Evolutionary conservation across 2,329 filamentous ascomycete species (phyloP).

Genomic region (Penicillium rolfsii): DNA sequence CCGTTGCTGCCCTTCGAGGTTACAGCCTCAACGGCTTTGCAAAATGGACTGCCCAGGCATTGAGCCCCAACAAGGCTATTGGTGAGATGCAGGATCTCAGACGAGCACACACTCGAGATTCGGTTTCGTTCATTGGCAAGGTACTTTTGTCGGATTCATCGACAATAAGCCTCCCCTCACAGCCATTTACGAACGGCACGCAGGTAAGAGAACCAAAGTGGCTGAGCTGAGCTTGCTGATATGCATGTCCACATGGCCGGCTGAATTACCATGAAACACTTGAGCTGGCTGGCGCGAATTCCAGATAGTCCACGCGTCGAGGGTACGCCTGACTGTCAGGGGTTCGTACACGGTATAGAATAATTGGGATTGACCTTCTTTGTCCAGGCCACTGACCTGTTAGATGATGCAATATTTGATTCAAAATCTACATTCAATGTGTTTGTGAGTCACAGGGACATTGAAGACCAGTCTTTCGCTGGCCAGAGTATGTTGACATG

Average conservation of each 20-base stretch:
- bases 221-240: not conserved
- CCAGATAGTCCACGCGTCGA: not conserved
- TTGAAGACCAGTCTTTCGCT: not conserved
- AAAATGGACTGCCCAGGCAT: not conserved
- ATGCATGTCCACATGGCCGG: not conserved
- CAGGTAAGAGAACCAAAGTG: not conserved
- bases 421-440: not conserved
- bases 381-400: not conserved
- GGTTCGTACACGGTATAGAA: not conserved
- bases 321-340: not conserved
- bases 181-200: not conserved
- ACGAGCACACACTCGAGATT: not conserved
- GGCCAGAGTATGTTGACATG: not conserved
- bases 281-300: not conserved
- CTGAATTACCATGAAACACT: not conserved
- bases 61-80: not conserved
- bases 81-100: not conserved
- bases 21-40: not conserved
- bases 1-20: not conserved
- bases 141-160: conserved; percentile 1
- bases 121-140: not conserved
- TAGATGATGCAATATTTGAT: not conserved
- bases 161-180: not conserved
- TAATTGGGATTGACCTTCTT: not conserved
- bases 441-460: not conserved